Base-by-base conservation (phyloP, 2,329 filamentous ascomycete species). In the Fusarium sp. region DNA sequence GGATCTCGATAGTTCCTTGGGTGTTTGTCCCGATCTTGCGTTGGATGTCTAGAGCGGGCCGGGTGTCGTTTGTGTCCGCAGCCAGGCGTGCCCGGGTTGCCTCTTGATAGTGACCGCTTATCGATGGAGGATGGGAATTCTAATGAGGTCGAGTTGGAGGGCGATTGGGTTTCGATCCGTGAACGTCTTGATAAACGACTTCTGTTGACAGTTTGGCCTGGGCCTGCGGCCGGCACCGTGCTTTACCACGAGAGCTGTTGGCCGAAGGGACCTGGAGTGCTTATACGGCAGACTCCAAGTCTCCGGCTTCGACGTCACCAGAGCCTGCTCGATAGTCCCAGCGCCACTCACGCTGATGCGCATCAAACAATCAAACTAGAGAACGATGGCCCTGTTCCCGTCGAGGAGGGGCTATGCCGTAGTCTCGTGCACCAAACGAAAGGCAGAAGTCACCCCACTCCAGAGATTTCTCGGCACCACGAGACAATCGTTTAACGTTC, bases 391-490 rank as follows among this genome's bases (percentile, higher is more conserved):
- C 38, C 57, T 61, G 44, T 57, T 61, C 61, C 61, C 49, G 39
- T 59, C 27, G 50, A 48, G 53, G 52, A 56, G 63, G 57, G 68
- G 63, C 61, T 55, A 54, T 67, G 57, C 56, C 57, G 59, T 53
- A 52, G 62, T 70, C 67, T 70, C 65, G 65, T 69, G 67, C 67
- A 50, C 38, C 52, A 49, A 49, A 49, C 62, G 44, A 41, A 51
- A 65, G 53, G 63, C 46, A 53, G 46, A 66, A 53, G 62, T 70
- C 68, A 70, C 68, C 68, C 68, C 68, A 70, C 68, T 46, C 57
- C 68, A 69, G 60, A 70, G 67, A 68, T 66, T 70, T 69, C 59
- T 54, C 66, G 62, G 62, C 57, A 67, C 66, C 68, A 70, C 68
- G 66, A 70, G 68, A 67, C 64, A 63, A 63, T 63, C 62, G 45